phyloP scores from a whole-genome alignment of 805 yeast genomes.

The Zygosaccharomyces siamensis region DNA sequence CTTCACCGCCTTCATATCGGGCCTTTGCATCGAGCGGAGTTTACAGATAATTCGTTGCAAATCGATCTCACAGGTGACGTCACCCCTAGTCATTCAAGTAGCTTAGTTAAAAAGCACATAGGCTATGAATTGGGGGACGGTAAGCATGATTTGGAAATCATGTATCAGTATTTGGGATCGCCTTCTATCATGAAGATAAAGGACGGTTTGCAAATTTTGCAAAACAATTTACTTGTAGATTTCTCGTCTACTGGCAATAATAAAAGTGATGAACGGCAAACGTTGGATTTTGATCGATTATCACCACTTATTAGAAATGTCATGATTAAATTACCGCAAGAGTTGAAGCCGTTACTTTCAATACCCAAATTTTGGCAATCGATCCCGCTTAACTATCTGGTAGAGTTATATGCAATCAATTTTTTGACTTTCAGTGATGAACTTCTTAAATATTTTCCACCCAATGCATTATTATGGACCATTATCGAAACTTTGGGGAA shows the following conservation, averaged over 20 bases:
- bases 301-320: conserved; percentile 18
- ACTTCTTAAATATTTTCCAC: not conserved
- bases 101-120: conserved; percentile 28
- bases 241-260: not conserved
- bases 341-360: conserved; percentile 31
- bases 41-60: conserved; percentile 12
- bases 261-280: not conserved
- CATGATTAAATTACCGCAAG: conserved; percentile 26
- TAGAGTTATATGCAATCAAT: conserved; percentile 35
- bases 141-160: conserved; percentile 5
- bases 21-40: not conserved
- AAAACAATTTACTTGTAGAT: conserved; percentile 14
- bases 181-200: conserved; percentile 7
- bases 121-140: conserved; percentile 8
- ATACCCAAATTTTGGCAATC: conserved; percentile 26
- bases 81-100: conserved; percentile 22
- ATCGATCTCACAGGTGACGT: conserved; percentile 32
- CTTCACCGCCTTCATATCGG: not conserved
- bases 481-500: conserved; percentile 19
- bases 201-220: conserved; percentile 18
- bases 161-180: conserved; percentile 9
- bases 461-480: conserved; percentile 12
- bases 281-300: conserved; percentile 17
- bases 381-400: conserved; percentile 24
- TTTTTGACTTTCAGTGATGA: conserved; percentile 17